Evolutionary conservation across 176 grass and related monocot species (phyloP), one percentile per base, ranked within the genome.

Genomic region (Lolium multiflorum): DNA sequence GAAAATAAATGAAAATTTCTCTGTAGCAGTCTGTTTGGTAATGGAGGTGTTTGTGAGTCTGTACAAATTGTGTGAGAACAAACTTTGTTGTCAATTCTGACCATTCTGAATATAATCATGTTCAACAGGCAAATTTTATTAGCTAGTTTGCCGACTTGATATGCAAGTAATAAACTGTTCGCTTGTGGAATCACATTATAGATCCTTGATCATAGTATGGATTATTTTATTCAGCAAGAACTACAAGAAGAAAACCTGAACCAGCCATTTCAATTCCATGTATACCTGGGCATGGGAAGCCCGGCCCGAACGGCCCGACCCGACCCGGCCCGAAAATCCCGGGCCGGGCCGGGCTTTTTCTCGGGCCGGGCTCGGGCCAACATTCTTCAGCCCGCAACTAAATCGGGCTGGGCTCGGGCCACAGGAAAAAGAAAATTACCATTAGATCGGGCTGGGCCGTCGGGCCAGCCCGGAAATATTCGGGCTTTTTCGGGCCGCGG

Each of bases 201-300:
- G 11, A 24, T 76, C 8, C 52, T 66, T 76, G 46, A 61, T 75
- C 4, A 10, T 35, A 52, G 46, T 22, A 54, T 43, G 5, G 7
- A 18, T 55, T 68, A 52, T 54, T 71, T 22, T 84, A 24, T 63
- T 39, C 5, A 41, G 28, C 72, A 85, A 66, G 26, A 85, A 77
- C 44, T 39, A 43, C 28, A 66, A 85, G 35, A 65, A 4, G 9
- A 82, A 61, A 75, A 76, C 5, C 39, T 0, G 41, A 68, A 75
- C 6, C 4, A 52, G 0, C 13, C 18, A 21, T 63, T 63, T 75
- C 37, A 74, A 35, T 35, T 35, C 31, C 31, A 35, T 35, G 31
- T n/a, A n/a, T n/a, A n/a, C n/a, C n/a, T n/a, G n/a, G n/a, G n/a
- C n/a, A n/a, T n/a, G n/a, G n/a, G n/a, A n/a, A n/a, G n/a, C n/a